Evolutionary conservation across 306 rosid species (phyloP), one percentile per base, ranked within the genome.

Genomic region (Dicorynia guianensis): DNA sequence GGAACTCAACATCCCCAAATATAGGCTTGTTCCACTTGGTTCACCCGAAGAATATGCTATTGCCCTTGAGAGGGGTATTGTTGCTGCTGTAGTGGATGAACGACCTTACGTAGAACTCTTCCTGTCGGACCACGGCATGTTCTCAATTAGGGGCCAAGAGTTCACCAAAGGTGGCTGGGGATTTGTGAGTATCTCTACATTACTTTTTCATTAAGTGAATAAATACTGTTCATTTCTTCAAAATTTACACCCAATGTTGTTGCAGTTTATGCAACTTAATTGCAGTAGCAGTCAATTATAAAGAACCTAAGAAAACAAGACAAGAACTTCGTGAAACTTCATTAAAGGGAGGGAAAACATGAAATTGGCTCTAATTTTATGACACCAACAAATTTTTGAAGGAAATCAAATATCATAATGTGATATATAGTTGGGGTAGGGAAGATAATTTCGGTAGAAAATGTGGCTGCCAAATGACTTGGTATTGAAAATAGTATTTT

Each of bases 141-240:
- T 86, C 85, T 88, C 96, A 56, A 82, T 92, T 49, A 84, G 91
- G 33, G 97, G 97, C 77, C 96, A 83, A 76, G 90, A 92, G 63
- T 92, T 92, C 91, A 90, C 97, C 82, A 92, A 85, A 89, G 72
- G 88, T 30, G 93, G 92, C 7, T 92, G 97, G 97, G 96, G 97
- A 77, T 92, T 89, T 88, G 97, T 92, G 86, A 92, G 97, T 90
- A 67, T 58, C 59, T 66, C 43, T 55, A 55, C 67, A 20, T 55
- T 59, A 0, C 3, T 35, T 10, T 63, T 52, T 9, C 60, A 50
- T 64, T 9, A 11, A 40, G 35, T 19, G 11, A 25, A 25, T 25
- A 8, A 35, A 35, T 61, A n/a, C 2, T 47, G n/a, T 2, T 15
- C 13, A 19, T 13, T 61, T 15, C 38, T 6, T 61, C 66, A 36